A percentile compares a stretch with the other conserved stretches of the same genome.
Conservation (phyloP, 805 yeast species). For the Cyberlindnera misumaiensis region DNA sequence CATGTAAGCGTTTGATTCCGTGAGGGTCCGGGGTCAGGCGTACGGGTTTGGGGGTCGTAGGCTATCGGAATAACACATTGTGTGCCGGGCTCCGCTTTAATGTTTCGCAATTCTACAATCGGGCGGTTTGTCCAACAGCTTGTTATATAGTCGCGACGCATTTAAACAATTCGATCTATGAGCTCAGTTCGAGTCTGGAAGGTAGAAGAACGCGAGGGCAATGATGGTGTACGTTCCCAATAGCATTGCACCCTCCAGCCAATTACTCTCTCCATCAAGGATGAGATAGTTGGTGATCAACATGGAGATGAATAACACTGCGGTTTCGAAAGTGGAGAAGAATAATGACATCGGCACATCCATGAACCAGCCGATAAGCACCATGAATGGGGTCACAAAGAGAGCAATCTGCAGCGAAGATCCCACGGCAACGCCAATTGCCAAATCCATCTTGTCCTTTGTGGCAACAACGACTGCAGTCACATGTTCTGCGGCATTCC, state of each 20-base stretch:
- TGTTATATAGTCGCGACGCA: too few species aligned
- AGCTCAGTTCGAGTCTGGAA: constrained; percentile 49
- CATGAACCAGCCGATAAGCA: constrained; percentile 85
- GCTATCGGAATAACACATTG: too few species aligned
- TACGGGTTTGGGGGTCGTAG: too few species aligned
- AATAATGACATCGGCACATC: constrained; percentile 89
- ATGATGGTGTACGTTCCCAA: constrained; percentile 79
- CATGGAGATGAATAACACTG: constrained; percentile 83
- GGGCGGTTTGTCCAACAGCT: too few species aligned
- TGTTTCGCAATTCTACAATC: too few species aligned
- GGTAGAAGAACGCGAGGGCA: constrained; percentile 84
- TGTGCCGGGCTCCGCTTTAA: too few species aligned
- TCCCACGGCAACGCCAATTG: constrained; percentile 95
- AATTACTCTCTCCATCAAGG: constrained; percentile 90
- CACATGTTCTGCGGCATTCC: constrained; percentile 98
- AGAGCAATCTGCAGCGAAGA: constrained; percentile 92
- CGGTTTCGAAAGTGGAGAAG: constrained; percentile 91
- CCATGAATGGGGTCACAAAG: constrained; percentile 94
- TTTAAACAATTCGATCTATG: too few species aligned
- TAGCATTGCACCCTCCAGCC: constrained; percentile 95
- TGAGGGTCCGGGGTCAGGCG: too few species aligned
- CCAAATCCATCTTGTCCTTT: constrained; percentile 96
- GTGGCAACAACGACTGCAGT: constrained; percentile 93
- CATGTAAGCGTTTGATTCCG: too few species aligned
- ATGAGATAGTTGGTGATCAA: constrained; percentile 82